Evolutionary conservation across 352 stramenopile species (phyloP), one percentile per base, ranked within the genome.

Genomic region (Globisporangium rhizosaccharum): DNA sequence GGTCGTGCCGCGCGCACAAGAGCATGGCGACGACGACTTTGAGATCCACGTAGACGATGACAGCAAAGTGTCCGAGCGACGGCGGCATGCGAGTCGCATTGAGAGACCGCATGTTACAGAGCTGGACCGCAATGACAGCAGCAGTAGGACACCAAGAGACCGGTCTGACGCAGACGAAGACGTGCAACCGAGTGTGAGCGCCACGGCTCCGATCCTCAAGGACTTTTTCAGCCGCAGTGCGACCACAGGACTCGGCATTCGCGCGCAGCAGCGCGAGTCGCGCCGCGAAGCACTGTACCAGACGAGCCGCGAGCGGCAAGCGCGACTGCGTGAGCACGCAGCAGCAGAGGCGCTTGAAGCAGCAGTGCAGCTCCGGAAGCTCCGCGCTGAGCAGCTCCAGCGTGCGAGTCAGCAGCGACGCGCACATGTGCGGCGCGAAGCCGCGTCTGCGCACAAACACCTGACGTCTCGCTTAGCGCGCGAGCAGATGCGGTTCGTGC

Each of bases 221-320:
- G 75, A 77, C 50, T 87, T 87, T 47, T 87, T 88, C 57, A 81
- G 55, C 46, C 76, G 77, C 37, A 73, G 46, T n/a, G 63, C 75
- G 15, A 67, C 59, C 14, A 52, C 59, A 0, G 73, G 67, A 2
- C 74, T 81, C 26, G 66, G 72, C 28, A 47, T 81, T 15, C 76
- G 79, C 14, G 62, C 59, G 0, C 72, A 81, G 23, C 67, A 84
- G 44, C 66, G 67, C 18, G 60, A 82, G 30, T 66, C 65, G 5
- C 66, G 64, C 14, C 76, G 79, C 23, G 69, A 82, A 14, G 49
- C 61, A 1, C 53, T 81, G 20, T 88, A 87, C 52, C 57, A 66
- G 46, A 63, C 55, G 25, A 79, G 66, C 44, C 75, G 65, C n/a
- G 52, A 77, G 49, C 70, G 79, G 6, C 79, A 88, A 23, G 64